Conservation (phyloP, 805 yeast genomes). For the Blastobotrys terrestris region DNA sequence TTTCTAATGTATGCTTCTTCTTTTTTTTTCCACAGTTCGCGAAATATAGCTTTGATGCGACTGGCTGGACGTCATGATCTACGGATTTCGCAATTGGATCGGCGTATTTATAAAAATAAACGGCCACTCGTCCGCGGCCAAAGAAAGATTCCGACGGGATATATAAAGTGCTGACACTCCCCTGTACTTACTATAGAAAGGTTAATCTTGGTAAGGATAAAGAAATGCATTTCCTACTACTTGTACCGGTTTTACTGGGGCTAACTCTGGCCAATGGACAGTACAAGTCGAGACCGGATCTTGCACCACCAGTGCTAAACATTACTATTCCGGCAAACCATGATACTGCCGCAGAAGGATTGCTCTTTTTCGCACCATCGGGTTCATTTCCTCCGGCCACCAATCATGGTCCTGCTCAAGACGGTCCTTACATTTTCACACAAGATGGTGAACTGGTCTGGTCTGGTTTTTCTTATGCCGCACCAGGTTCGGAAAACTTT, state of each 20-base stretch:
- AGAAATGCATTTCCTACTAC: neutral
- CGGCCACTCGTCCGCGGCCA: no score
- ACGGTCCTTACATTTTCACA: slow-evolving; percentile 13
- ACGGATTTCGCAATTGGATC: no score
- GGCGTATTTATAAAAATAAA: no score
- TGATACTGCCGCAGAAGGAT: slow-evolving; percentile 7
- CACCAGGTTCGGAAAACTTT: slow-evolving; percentile 10
- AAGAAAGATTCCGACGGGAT: no score
- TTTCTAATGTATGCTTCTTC: no score
- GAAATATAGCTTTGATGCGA: no score
- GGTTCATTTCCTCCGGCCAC: slow-evolving; percentile 11
- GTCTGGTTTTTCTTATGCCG: slow-evolving; percentile 12
- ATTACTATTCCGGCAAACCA: slow-evolving; percentile 11
- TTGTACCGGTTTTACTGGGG: neutral
- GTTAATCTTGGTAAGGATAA: no score
- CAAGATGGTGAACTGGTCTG: slow-evolving; percentile 12
- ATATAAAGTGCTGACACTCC: no score
- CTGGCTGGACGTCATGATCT: no score
- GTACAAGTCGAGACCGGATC: slow-evolving; percentile 12
- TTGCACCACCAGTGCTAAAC: slow-evolving; percentile 12
- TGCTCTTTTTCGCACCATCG: slow-evolving; percentile 11
- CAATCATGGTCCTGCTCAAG: slow-evolving; percentile 12
- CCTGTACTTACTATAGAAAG: no score
- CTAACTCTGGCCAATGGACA: slow-evolving; percentile 10
- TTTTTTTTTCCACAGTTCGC: no score